Evolutionary conservation across 1,139 yeast genomes (phyloP).

Genomic region (Geotrichum europaeum): DNA sequence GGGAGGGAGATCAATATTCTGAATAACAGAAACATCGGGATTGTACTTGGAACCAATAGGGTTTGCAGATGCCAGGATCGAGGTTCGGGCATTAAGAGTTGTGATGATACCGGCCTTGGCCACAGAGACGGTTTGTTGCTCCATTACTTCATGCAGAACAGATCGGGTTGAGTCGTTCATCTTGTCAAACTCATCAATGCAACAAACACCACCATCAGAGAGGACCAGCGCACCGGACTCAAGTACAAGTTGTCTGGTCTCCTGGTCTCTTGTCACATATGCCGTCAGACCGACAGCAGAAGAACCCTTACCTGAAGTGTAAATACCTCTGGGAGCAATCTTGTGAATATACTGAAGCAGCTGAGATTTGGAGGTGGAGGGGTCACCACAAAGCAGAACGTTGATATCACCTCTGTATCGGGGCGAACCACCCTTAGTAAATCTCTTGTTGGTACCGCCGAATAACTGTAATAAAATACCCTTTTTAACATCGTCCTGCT

Average conservation of each 20-base stretch:
- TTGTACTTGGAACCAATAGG: slow-evolving; percentile 96
- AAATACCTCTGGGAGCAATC: slow-evolving; percentile 95
- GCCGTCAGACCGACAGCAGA: slow-evolving; percentile 99
- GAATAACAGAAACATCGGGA: slow-evolving; percentile 87
- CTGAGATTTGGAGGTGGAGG: slow-evolving; percentile 95
- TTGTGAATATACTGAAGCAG: slow-evolving; percentile 89
- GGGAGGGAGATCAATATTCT: slow-evolving; percentile 94
- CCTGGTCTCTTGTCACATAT: slow-evolving; percentile 88
- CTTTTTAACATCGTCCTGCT: slow-evolving; percentile 93
- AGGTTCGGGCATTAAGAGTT: slow-evolving; percentile 91
- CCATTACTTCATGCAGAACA: slow-evolving; percentile 97
- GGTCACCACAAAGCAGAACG: slow-evolving; percentile 90
- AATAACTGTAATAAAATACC: slow-evolving; percentile 87
- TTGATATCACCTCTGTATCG: slow-evolving; percentile 94
- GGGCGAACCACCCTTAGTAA: slow-evolving; percentile 74
- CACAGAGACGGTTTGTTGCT: slow-evolving; percentile 94
- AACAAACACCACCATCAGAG: slow-evolving; percentile 97
- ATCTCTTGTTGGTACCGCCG: slow-evolving; percentile 91
- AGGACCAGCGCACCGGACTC: slow-evolving; percentile 96
- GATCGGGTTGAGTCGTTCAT: slow-evolving; percentile 94
- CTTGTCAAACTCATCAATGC: slow-evolving; percentile 97
- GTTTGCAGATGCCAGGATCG: slow-evolving; percentile 92
- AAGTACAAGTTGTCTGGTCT: slow-evolving; percentile 84
- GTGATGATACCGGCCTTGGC: slow-evolving; percentile 98
- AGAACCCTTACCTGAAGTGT: slow-evolving; percentile 97